Evolutionary conservation across 176 grass and related monocot species (phyloP).

Genomic region (Lolium perenne): DNA sequence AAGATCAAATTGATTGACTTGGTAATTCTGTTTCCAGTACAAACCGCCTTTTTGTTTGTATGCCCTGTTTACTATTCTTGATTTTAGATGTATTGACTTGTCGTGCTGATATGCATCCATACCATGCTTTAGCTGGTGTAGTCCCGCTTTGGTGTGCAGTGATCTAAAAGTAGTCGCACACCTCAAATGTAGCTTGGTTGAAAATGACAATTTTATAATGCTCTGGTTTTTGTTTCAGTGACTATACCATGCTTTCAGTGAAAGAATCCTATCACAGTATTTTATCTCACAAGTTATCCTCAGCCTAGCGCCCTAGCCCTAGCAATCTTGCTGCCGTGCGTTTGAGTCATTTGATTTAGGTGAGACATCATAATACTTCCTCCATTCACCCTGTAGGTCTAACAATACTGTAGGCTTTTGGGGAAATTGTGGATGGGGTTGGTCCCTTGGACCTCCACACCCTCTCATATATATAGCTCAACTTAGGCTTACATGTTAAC

Average conservation of each 20-base stretch:
- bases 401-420: too few relatives aligned
- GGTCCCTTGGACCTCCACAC: too few relatives aligned
- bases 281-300: not conserved
- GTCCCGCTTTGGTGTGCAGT: not conserved
- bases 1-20: not conserved
- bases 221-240: not conserved
- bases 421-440: too few relatives aligned
- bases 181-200: not conserved
- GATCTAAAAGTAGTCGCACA: conserved; percentile 13
- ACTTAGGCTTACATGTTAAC: too few relatives aligned
- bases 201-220: not conserved
- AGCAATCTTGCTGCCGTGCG: not conserved
- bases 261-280: not conserved
- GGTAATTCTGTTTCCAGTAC: not conserved
- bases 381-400: conserved; percentile 15
- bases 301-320: not conserved
- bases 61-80: conserved; percentile 5
- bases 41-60: conserved; percentile 10
- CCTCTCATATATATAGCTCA: too few relatives aligned
- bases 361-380: conserved; percentile 14
- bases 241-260: not conserved
- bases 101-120: conserved; percentile 14
- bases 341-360: conserved; percentile 20
- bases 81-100: conserved; percentile 9
- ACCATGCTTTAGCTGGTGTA: not conserved